Evolutionary conservation across 139 green algal genomes (phyloP), one percentile per base, ranked within the genome.

Genomic region (Volvox africanus): DNA sequence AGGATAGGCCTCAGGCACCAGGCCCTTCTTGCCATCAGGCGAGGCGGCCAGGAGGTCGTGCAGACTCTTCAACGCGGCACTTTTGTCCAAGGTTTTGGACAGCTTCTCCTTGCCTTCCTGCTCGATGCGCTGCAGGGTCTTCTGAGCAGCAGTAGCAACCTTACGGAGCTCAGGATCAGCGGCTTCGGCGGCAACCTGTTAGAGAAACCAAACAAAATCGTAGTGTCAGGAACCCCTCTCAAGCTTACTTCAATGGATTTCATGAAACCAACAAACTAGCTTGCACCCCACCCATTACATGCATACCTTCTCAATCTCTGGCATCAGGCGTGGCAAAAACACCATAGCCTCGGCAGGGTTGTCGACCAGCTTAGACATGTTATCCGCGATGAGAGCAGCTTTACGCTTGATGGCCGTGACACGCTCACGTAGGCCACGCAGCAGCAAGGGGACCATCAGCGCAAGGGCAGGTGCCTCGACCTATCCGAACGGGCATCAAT

Each of bases 321-420:
- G 96, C 82, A 98, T 89, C 78, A 99, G 96, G 55, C 95, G 96
- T 78, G 97, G 96, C 92, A 98, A 91, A 96, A 99, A 99, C 37
- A 96, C 95, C 22, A 94, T 92, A 28, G 97, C 97, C 82, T 99
- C 96, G 68, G 91, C 80, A 12, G 97, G 96, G 87, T 98, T 96
- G 82, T 99, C 96, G 69, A 99, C 97, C 93, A 98, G 95, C 94
- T 99, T 99, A 88, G 95, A 92, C 97, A 99, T 99, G 96, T 99
- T 99, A 92, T 98, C 96, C 85, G 97, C 96, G 88, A 99, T 98
- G 83, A 98, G 82, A 50, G 92, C 92, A 21, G 97, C 91, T 94
- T 99, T 98, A 91, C 97, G 96, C 96, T 98, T 98, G 93, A 99
- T 98, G 92, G 97, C 95, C 26, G 96, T 98, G 68, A 93, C 88